A percentile compares a stretch with the other conserved stretches of the same genome.
These are phyloP conservation scores for Atalantia buxifolia DNA, from an alignment of 345 rosid genomes.

Conservation along the genomic window DNA sequence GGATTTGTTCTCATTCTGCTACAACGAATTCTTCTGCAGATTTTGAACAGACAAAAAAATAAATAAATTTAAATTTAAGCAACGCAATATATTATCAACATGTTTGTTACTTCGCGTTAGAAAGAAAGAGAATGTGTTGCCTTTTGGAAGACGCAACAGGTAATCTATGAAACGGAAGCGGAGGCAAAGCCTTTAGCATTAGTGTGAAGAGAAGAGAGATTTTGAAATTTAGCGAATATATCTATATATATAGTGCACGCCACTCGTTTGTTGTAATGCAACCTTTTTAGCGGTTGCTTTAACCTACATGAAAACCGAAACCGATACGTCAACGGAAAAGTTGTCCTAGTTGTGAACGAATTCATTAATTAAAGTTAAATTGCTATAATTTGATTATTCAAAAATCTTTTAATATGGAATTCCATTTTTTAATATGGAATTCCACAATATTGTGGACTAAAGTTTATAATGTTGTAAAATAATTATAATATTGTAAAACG, in stretches of 20 bases:
- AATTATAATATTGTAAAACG: too few relatives aligned
- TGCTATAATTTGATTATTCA: too few relatives aligned
- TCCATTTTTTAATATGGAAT: too few relatives aligned
- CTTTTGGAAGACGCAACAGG: slow-evolving; percentile 13
- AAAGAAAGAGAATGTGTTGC: slow-evolving; percentile 1
- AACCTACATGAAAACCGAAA: background rate
- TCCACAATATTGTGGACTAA: too few relatives aligned
- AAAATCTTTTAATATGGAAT: too few relatives aligned
- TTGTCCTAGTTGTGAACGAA: too few relatives aligned
- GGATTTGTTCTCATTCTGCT: slow-evolving; percentile 46
- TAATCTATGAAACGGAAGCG: slow-evolving; percentile 12
- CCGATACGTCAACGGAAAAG: too few relatives aligned
- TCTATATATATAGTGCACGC: background rate
- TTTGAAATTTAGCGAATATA: background rate
- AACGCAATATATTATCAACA: background rate
- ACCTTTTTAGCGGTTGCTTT: background rate
- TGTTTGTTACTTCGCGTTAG: background rate
- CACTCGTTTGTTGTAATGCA: background rate
- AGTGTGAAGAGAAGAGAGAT: background rate
- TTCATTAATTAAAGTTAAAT: too few relatives aligned
- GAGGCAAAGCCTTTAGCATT: slow-evolving; percentile 14
- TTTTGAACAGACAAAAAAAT: background rate
- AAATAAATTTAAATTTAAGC: background rate
- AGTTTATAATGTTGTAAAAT: too few relatives aligned
- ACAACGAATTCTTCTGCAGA: slow-evolving; percentile 22